Evolutionary conservation across 805 yeast species (phyloP).

Genomic region (Starmerella tilneyi): DNA sequence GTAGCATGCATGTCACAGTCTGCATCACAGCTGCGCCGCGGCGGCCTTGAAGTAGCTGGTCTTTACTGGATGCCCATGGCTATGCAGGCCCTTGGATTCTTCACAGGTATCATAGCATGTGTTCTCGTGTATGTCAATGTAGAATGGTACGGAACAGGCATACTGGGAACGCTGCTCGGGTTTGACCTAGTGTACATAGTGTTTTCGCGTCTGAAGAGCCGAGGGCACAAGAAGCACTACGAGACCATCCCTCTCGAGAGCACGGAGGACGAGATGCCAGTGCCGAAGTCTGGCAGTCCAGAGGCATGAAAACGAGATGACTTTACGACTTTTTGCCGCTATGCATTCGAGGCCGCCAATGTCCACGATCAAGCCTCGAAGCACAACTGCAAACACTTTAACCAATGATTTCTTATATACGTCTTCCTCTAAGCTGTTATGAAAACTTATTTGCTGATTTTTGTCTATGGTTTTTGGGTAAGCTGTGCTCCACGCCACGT

Average conservation of each 20-base stretch:
- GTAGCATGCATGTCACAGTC: too few species aligned
- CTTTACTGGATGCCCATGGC: constrained; percentile 21
- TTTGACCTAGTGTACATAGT: constrained; percentile 4
- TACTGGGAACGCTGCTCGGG: constrained; percentile 5
- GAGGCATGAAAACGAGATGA: too few species aligned
- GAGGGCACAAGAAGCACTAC: constrained; percentile 5
- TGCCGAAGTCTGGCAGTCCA: too few species aligned
- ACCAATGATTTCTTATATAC: too few species aligned
- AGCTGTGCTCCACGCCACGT: too few species aligned
- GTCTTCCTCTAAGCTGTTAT: too few species aligned
- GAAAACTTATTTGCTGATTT: too few species aligned
- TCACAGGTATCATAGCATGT: constrained; percentile 15
- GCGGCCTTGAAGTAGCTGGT: constrained; percentile 15
- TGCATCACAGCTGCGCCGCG: constrained; percentile 5
- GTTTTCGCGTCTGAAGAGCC: neutral
- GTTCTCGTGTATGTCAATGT: constrained; percentile 17
- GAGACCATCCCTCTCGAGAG: constrained; percentile 10
- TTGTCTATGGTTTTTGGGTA: too few species aligned
- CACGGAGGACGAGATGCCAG: neutral
- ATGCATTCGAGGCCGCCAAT: too few species aligned
- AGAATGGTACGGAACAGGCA: constrained; percentile 21
- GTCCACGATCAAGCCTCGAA: too few species aligned
- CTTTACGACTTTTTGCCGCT: too few species aligned
- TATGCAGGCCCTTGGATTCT: constrained; percentile 24
- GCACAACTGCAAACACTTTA: too few species aligned